These are phyloP conservation scores for Haberlea rhodopensis DNA, from an alignment of 257 asterid genomes.

Conservation along the genomic window DNA sequence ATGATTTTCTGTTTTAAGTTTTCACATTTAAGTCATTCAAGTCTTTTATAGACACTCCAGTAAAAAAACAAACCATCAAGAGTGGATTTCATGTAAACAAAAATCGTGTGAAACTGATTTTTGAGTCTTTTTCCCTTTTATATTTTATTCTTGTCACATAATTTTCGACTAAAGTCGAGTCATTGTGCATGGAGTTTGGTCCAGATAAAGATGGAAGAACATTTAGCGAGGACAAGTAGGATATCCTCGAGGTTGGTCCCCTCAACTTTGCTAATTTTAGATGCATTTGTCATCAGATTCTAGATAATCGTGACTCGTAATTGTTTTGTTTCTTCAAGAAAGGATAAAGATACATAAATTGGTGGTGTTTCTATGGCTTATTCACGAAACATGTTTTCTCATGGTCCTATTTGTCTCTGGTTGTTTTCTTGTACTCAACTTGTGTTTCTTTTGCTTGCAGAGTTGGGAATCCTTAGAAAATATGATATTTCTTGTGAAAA, in stretches of 20 bases:
- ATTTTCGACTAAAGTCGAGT: background rate
- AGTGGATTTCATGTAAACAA: background rate
- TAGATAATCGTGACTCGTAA: background rate
- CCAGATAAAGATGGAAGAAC: conserved; percentile 30
- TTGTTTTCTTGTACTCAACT: conserved; percentile 22
- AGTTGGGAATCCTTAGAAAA: conserved; percentile 29
- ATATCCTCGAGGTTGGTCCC: conserved; percentile 54
- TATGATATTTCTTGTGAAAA: too few species aligned
- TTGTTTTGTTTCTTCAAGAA: conserved; percentile 26
- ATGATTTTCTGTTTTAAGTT: background rate
- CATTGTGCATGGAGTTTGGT: conserved; percentile 23
- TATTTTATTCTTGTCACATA: background rate
- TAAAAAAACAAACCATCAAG: too few species aligned
- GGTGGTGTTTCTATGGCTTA: conserved; percentile 24
- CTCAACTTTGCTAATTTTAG: conserved; percentile 34
- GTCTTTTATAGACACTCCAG: too few species aligned
- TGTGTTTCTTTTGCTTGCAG: conserved; percentile 30
- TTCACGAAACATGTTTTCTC: conserved; percentile 31
- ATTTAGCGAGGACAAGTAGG: conserved; percentile 52
- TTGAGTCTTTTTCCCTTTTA: background rate
- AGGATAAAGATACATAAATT: conserved; percentile 15
- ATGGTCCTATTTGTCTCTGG: conserved; percentile 43
- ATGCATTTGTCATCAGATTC: conserved; percentile 16
- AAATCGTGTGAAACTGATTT: background rate
- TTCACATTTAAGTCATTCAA: background rate